Percentiles rank a stretch among this genome's conserved stretches.
Evolutionary conservation across 192 early-diverging fungal species (phyloP).

Genomic region (Chytriomyces confervae): DNA sequence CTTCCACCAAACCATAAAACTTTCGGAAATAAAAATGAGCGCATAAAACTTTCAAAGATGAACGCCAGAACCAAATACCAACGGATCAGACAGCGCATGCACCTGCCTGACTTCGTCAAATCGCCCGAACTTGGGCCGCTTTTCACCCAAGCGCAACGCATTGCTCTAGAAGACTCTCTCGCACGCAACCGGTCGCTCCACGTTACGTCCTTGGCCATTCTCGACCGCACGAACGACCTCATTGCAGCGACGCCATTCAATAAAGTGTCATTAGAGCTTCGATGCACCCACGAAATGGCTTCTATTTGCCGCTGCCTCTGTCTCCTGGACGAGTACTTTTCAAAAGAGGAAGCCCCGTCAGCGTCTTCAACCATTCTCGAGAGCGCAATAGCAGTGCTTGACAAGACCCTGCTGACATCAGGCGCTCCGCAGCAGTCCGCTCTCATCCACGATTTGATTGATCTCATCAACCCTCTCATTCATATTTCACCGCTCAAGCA

Average conservation of each 20-base stretch:
- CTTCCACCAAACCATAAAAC: too few species aligned
- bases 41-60: too few species aligned
- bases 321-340: background rate
- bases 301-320: background rate
- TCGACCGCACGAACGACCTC: background rate
- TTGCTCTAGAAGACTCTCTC: too few species aligned
- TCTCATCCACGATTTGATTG: background rate
- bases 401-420: background rate
- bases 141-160: too few species aligned
- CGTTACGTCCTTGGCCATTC: background rate
- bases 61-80: too few species aligned
- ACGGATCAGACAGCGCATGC: too few species aligned
- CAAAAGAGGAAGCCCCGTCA: too few species aligned
- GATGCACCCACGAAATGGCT: background rate
- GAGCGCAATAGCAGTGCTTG: background rate
- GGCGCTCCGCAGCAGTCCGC: background rate
- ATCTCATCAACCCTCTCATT: background rate
- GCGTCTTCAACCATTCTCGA: too few species aligned
- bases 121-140: too few species aligned
- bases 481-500: background rate
- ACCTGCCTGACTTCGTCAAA: too few species aligned
- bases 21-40: too few species aligned
- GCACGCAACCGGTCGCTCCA: too few species aligned
- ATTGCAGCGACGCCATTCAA: background rate
- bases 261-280: background rate